Evolutionary conservation across 306 rosid species (phyloP).

Genomic region (Quercus alba): DNA sequence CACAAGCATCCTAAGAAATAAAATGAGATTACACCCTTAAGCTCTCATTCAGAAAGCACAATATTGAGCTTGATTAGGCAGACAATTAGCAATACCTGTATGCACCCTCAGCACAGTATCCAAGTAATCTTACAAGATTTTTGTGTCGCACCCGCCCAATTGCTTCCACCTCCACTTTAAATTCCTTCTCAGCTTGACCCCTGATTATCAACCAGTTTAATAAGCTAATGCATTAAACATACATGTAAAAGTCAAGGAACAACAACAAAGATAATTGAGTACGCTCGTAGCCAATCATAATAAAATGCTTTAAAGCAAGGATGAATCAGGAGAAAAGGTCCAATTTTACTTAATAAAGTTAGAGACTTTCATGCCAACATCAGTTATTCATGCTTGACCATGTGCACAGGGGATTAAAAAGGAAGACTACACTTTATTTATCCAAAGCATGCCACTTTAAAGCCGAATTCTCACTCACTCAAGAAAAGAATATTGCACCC

Average conservation of each 20-base stretch:
- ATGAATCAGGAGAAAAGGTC: background rate
- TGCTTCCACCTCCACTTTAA: constrained; percentile 88
- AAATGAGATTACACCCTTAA: constrained; percentile 19
- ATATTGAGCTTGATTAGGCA: constrained; percentile 2
- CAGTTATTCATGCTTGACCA: constrained; percentile 16
- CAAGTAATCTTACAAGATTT: constrained; percentile 95
- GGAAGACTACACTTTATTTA: constrained; percentile 28
- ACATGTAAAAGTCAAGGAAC: constrained; percentile 5
- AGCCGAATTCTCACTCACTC: constrained; percentile 22
- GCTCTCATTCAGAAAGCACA: constrained; percentile 7
- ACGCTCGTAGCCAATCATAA: background rate
- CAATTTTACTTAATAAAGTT: background rate
- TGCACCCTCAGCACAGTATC: constrained; percentile 98
- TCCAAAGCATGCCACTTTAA: constrained; percentile 32
- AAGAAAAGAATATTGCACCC: constrained; percentile 35
- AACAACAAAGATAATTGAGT: background rate
- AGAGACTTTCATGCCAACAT: constrained; percentile 19
- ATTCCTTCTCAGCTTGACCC: constrained; percentile 99
- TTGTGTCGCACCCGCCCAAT: constrained; percentile 98
- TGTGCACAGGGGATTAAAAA: constrained; percentile 26
- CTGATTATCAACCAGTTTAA: constrained; percentile 29
- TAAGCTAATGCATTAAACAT: constrained; percentile 11
- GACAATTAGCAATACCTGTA: constrained; percentile 57
- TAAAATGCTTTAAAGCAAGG: background rate
- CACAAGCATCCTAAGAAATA: constrained; percentile 83